Conservation (phyloP, 2,329 filamentous ascomycete genomes). For the Pseudocercospora eumusae region DNA sequence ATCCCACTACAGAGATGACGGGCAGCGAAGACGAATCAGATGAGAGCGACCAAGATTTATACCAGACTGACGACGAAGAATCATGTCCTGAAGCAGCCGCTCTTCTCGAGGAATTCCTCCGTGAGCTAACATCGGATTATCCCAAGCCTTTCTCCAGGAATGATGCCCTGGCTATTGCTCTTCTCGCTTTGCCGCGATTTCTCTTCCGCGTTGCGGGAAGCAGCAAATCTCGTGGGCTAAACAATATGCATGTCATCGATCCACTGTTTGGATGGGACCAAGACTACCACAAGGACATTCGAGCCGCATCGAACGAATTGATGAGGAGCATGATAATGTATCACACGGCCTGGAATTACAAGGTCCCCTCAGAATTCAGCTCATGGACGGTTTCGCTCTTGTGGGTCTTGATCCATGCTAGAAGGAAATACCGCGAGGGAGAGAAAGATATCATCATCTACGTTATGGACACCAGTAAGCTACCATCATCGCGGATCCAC, state of each 20-base stretch:
- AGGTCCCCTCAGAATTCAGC: conserved; percentile 16
- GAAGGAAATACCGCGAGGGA: neutral
- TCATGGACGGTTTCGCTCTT: conserved; percentile 19
- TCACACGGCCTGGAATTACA: conserved; percentile 12
- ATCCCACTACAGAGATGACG: neutral
- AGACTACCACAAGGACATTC: conserved; percentile 8
- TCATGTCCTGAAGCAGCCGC: neutral
- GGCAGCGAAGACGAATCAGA: neutral
- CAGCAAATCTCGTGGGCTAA: conserved; percentile 15
- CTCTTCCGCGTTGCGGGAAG: conserved; percentile 14
- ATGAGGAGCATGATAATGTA: neutral
- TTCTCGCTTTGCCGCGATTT: neutral
- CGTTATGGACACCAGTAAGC: conserved; percentile 15
- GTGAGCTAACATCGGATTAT: neutral
- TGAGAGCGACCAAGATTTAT: neutral
- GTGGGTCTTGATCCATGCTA: conserved; percentile 14
- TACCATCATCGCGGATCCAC: conserved; percentile 3
- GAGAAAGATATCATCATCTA: conserved; percentile 18
- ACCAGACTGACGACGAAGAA: neutral
- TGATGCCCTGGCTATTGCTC: neutral
- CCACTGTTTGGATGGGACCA: conserved; percentile 5
- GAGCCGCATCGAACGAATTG: neutral
- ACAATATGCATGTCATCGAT: conserved; percentile 12
- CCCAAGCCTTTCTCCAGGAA: neutral
- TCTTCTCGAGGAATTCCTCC: neutral